Percentiles rank a stretch among this genome's conserved stretches.
Conservation (phyloP, 2,329 filamentous ascomycete species). For the Ophiocordyceps camponoti-leonardi region DNA sequence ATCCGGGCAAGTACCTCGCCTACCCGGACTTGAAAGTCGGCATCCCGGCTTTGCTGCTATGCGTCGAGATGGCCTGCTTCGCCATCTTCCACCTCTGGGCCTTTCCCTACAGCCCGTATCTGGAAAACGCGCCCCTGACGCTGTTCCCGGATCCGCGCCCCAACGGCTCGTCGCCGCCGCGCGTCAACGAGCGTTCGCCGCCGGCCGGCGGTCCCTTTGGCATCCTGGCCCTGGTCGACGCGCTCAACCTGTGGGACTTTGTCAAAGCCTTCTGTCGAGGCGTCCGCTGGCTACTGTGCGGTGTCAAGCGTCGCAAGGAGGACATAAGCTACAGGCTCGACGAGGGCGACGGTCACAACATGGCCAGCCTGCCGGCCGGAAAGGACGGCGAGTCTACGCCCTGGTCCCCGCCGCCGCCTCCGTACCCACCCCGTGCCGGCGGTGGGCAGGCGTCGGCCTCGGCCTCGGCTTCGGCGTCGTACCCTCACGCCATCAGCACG, state of each 20-base stretch:
- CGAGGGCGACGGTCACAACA: conserved; percentile 15
- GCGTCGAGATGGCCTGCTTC: conserved; percentile 74
- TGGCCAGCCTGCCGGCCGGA: conserved; percentile 19
- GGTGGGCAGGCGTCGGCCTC: background rate
- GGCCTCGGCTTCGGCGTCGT: too few relatives aligned
- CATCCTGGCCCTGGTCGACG: conserved; percentile 47
- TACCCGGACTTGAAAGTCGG: conserved; percentile 67
- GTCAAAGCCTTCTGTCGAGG: conserved; percentile 64
- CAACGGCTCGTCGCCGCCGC: conserved; percentile 19
- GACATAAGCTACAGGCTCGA: conserved; percentile 29
- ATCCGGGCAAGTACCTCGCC: conserved; percentile 42
- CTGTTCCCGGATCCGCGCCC: conserved; percentile 29
- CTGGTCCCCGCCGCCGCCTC: background rate
- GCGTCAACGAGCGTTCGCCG: conserved; percentile 23
- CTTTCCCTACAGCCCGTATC: conserved; percentile 62
- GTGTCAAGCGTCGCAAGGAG: conserved; percentile 40
- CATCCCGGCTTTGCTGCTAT: conserved; percentile 61
- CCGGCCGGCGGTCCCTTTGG: conserved; percentile 51
- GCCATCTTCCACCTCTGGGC: conserved; percentile 65
- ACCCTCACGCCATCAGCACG: conserved; percentile 11
- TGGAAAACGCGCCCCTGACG: conserved; percentile 21
- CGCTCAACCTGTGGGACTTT: conserved; percentile 70
- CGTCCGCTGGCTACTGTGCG: conserved; percentile 66
- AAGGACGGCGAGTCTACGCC: conserved; percentile 3
- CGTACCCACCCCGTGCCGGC: background rate